Percentiles rank a stretch among this genome's conserved stretches.
These are phyloP conservation scores for Panellus pusillus DNA, from an alignment of 768 basidiomycete genomes.

Conservation along the genomic window DNA sequence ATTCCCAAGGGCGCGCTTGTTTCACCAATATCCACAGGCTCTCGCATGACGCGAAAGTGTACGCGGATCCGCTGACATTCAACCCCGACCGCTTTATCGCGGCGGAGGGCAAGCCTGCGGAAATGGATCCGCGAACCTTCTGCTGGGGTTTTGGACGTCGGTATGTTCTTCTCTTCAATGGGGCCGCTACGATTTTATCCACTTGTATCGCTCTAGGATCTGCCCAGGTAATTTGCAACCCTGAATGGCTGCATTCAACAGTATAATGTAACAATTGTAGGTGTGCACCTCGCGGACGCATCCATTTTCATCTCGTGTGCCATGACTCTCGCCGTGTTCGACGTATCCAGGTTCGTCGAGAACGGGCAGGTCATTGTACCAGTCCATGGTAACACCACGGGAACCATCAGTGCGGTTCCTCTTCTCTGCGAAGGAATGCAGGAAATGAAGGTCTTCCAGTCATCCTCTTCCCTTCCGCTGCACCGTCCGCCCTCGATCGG, in stretches of 20 bases:
- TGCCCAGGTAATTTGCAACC: constrained; percentile 44
- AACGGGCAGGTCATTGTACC: constrained; percentile 49
- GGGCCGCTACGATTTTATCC: background rate
- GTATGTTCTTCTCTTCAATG: constrained; percentile 28
- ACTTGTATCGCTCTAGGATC: constrained; percentile 30
- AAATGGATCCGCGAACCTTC: constrained; percentile 57
- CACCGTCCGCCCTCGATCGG: constrained; percentile 58
- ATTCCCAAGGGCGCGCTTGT: constrained; percentile 60
- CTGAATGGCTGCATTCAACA: too few relatives aligned
- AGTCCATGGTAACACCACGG: constrained; percentile 55
- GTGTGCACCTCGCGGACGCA: constrained; percentile 54
- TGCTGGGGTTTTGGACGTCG: constrained; percentile 76
- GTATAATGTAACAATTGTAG: constrained; percentile 25
- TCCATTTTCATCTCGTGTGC: constrained; percentile 54
- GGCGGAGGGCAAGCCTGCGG: constrained; percentile 40
- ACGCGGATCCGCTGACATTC: constrained; percentile 55
- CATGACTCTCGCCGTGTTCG: constrained; percentile 52
- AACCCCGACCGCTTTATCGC: constrained; percentile 62
- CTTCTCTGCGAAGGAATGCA: background rate
- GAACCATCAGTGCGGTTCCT: constrained; percentile 51
- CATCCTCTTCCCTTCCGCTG: constrained; percentile 67
- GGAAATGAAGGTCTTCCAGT: constrained; percentile 28
- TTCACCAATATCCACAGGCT: constrained; percentile 46
- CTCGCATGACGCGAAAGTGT: constrained; percentile 53
- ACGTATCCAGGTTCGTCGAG: constrained; percentile 48